phyloP scores from a whole-genome alignment of 164 flowering plant species.

The Stephania cephalantha region DNA sequence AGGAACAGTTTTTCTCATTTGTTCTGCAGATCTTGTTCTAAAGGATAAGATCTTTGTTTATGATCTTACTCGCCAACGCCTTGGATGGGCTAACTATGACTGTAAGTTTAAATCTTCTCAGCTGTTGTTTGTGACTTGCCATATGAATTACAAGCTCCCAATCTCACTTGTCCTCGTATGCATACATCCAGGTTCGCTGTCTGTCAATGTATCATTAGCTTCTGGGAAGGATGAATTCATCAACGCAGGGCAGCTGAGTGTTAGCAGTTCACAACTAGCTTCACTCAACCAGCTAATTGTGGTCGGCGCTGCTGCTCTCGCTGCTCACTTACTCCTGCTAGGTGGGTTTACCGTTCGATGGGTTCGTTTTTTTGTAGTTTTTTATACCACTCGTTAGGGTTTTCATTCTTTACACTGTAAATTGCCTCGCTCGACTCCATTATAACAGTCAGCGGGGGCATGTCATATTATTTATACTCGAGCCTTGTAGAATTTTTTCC shows the following conservation, averaged over 20 bases:
- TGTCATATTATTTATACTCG: conserved; percentile 7
- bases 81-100: conserved; percentile 86
- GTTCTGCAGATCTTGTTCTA: conserved; percentile 75
- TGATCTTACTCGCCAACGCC: conserved; percentile 71
- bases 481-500: conserved; percentile 3
- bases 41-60: conserved; percentile 89
- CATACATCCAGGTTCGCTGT: conserved; percentile 37
- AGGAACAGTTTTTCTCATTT: background rate
- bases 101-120: conserved; percentile 39
- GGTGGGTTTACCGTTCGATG: background rate
- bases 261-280: conserved; percentile 22
- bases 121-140: background rate
- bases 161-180: background rate
- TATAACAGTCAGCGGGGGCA: conserved; percentile 4
- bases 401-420: conserved; percentile 17
- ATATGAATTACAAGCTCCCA: no score
- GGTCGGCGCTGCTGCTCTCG: conserved; percentile 9
- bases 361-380: conserved; percentile 10
- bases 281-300: conserved; percentile 15
- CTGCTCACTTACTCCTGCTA: conserved; percentile 16
- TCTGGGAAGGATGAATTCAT: conserved; percentile 40
- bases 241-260: conserved; percentile 43
- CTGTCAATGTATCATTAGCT: conserved; percentile 55
- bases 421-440: conserved; percentile 7
- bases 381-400: background rate